A percentile compares a stretch with the other conserved stretches of the same genome.
phyloP scores from a whole-genome alignment of 2,329 filamentous ascomycete species.

The Trichoderma hamatum region DNA sequence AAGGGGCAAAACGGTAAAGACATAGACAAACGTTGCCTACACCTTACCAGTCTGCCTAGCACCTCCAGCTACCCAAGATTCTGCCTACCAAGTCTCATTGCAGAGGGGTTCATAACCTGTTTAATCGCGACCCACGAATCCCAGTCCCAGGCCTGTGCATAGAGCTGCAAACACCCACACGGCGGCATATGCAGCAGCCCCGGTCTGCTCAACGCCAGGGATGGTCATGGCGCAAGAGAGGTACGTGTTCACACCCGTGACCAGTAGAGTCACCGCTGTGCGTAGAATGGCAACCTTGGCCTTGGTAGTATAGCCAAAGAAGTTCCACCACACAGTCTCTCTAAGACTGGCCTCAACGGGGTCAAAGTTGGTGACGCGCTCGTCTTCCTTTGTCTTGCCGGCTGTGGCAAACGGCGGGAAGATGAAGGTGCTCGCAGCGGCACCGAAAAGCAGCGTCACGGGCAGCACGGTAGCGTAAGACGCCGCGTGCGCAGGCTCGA shows the following conservation, averaged over 20 bases:
- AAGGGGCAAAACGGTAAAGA: neutral
- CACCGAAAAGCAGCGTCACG: conserved; percentile 61
- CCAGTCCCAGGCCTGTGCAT: conserved; percentile 60
- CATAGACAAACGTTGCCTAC: neutral
- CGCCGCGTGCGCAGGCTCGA: conserved; percentile 68
- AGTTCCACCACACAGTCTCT: conserved; percentile 72
- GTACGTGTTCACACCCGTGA: conserved; percentile 62
- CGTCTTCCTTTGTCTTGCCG: conserved; percentile 52
- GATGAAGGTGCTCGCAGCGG: conserved; percentile 74
- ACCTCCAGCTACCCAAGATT: neutral
- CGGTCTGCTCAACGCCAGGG: conserved; percentile 67
- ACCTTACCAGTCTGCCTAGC: neutral
- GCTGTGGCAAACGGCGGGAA: conserved; percentile 69
- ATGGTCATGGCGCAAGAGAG: conserved; percentile 69
- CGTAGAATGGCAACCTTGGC: conserved; percentile 67
- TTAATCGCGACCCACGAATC: conserved; percentile 52
- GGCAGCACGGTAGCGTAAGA: conserved; percentile 64
- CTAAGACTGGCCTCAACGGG: conserved; percentile 65
- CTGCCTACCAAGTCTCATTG: conserved; percentile 11
- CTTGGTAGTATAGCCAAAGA: conserved; percentile 69
- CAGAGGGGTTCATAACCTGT: neutral
- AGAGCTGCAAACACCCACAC: conserved; percentile 72
- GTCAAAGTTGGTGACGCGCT: conserved; percentile 59
- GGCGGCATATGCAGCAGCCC: conserved; percentile 71
- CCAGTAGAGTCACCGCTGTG: conserved; percentile 60